These are phyloP conservation scores for Starmera quercuum DNA, from an alignment of 805 yeast species.

Conservation along the genomic window DNA sequence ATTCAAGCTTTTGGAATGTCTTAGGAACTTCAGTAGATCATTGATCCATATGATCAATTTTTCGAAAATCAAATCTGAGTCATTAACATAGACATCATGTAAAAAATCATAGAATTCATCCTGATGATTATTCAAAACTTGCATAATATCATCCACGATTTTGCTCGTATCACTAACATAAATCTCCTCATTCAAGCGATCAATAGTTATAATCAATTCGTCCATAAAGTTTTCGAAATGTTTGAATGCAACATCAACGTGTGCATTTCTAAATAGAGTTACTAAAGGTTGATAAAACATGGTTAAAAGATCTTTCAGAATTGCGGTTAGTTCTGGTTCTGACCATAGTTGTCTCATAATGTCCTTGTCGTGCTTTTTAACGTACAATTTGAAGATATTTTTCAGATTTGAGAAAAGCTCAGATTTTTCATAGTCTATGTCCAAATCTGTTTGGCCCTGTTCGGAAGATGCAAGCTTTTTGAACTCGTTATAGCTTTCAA, in stretches of 20 bases:
- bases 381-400: slow-evolving; percentile 53
- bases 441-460: slow-evolving; percentile 1
- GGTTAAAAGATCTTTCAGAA: slow-evolving; percentile 66
- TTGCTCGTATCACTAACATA: slow-evolving; percentile 47
- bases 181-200: slow-evolving; percentile 38
- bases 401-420: slow-evolving; percentile 43
- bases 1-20: slow-evolving; percentile 44
- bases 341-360: slow-evolving; percentile 73
- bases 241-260: slow-evolving; percentile 56
- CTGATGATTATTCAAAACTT: slow-evolving; percentile 64
- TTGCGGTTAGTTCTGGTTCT: slow-evolving; percentile 72
- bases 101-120: slow-evolving; percentile 66
- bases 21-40: slow-evolving; percentile 51
- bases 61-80: slow-evolving; percentile 62
- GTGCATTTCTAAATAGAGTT: slow-evolving; percentile 57
- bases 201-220: slow-evolving; percentile 56
- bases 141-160: slow-evolving; percentile 59
- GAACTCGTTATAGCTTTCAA: slow-evolving; percentile 19
- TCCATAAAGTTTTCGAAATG: slow-evolving; percentile 58
- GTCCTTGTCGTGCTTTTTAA: slow-evolving; percentile 70
- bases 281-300: slow-evolving; percentile 72
- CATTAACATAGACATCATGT: slow-evolving; percentile 76
- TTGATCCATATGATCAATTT: slow-evolving; percentile 71
- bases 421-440: slow-evolving; percentile 15
- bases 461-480: slow-evolving; percentile 8